These are phyloP conservation scores for Nectriaceae sp. DNA, from an alignment of 2,329 filamentous ascomycete genomes.

Conservation along the genomic window DNA sequence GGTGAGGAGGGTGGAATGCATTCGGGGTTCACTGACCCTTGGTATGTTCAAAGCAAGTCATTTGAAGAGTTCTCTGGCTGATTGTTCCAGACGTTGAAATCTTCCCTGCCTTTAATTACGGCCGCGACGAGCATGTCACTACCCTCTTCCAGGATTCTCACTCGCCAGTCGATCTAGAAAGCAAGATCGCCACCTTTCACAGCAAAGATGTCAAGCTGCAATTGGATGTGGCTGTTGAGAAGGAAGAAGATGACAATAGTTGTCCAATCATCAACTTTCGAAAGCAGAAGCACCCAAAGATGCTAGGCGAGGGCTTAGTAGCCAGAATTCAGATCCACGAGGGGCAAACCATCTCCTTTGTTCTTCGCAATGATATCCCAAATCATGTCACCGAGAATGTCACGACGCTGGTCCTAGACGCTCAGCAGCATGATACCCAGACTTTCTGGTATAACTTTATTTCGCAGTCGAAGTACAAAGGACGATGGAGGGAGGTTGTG, in stretches of 20 bases:
- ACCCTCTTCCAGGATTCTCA: conserved; percentile 51
- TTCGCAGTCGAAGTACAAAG: conserved; percentile 68
- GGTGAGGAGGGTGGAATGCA: conserved; percentile 71
- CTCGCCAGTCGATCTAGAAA: conserved; percentile 41
- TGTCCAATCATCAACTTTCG: conserved; percentile 58
- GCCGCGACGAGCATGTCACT: conserved; percentile 61
- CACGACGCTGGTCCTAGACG: conserved; percentile 58
- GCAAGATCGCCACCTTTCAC: conserved; percentile 65
- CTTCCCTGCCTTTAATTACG: conserved; percentile 74
- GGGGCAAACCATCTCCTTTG: conserved; percentile 69
- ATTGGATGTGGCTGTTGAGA: conserved; percentile 67
- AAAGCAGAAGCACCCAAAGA: conserved; percentile 51
- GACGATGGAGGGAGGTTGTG: conserved; percentile 73
- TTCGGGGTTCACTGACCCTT: conserved; percentile 65
- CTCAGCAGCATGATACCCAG: conserved; percentile 69
- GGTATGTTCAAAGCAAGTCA: conserved; percentile 36
- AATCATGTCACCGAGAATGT: conserved; percentile 60
- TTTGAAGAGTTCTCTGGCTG: conserved; percentile 2
- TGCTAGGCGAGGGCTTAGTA: conserved; percentile 64
- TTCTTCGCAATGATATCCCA: conserved; percentile 63
- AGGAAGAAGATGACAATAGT: conserved; percentile 40
- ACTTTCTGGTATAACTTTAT: conserved; percentile 76
- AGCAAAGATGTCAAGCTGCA: conserved; percentile 62
- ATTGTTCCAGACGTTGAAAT: conserved; percentile 60
- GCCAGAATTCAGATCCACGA: conserved; percentile 62